Base-by-base conservation (phyloP, 345 rosid genomes). In the Odontarrhena argentea region DNA sequence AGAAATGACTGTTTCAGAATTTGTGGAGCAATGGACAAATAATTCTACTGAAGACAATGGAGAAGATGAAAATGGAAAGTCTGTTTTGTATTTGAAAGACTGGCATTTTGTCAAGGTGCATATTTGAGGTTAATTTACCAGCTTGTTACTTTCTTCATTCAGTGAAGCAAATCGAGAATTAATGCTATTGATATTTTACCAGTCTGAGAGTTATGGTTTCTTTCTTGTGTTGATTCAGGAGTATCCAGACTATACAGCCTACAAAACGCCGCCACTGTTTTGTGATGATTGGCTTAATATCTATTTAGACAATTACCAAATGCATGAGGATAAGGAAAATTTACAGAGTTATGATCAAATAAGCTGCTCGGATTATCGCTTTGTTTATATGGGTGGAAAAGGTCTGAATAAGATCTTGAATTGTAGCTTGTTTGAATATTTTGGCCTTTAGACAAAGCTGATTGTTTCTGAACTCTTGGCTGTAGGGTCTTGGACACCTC, bases 351-450 rank as follows among this genome's bases (percentile, higher is more conserved):
- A 57, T 40, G 78, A 84, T 68, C 86, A 87, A 62, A 79, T 88
- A 69, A 68, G 87, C 75, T 90, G 95, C 84, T 88, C 96, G 40
- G 99, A 93, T 82, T 93, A 90, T 75, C 92, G 91, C 9, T 93
- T 91, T 83, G 92, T 93, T 67, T 90, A 93, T 76, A 86, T 90
- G 86, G 99, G 99, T 82, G 89, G 90, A 50, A 88, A 87, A 90
- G 96, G 96, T 90, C 55, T 25, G 86, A 65, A 62, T 22, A 44
- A 51, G 43, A 51, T 35, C 30, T 22, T 60, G 36, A 24, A 32
- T 32, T 32, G 36, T 56, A 30, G 14, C 70, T 22, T 72, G 11
- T 54, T 51, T 71, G 74, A 71, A 28, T 61, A 61, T 32, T 60
- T 49, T 67, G 44, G 56, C 55, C 59, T 55, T 35, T 5, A 9